Percentiles rank a stretch among this genome's conserved stretches.
These are phyloP conservation scores for Udeniomyces megalosporus DNA, from an alignment of 768 basidiomycete genomes.

Conservation along the genomic window DNA sequence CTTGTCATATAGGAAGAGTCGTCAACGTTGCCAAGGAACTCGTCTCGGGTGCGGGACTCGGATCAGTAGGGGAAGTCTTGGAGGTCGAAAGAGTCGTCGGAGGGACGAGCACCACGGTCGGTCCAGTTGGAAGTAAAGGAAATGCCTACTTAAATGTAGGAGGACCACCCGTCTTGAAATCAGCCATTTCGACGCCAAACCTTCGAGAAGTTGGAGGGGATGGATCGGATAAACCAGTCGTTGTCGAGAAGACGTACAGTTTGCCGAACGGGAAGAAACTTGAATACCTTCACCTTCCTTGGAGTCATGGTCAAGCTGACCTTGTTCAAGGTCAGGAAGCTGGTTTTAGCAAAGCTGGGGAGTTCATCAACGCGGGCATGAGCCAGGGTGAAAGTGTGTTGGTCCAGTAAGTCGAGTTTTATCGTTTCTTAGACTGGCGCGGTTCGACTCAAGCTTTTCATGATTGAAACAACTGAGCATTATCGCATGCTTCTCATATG, in stretches of 20 bases:
- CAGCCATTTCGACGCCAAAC: constrained; percentile 6
- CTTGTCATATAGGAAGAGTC: constrained; percentile 34
- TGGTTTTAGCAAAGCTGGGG: constrained; percentile 65
- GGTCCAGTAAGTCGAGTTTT: constrained; percentile 48
- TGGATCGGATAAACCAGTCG: constrained; percentile 38
- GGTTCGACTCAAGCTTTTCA: too few relatives aligned
- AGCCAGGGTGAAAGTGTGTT: constrained; percentile 62
- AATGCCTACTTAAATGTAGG: too few relatives aligned
- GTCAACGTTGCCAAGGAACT: constrained; percentile 93
- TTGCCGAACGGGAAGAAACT: constrained; percentile 17
- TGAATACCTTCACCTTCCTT: constrained; percentile 38
- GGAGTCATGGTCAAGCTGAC: constrained; percentile 90
- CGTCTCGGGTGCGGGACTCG: constrained; percentile 13
- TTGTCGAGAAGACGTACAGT: constrained; percentile 14
- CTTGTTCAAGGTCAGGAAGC: constrained; percentile 38
- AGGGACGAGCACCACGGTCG: neutral
- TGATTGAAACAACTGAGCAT: neutral
- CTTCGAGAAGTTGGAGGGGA: neutral
- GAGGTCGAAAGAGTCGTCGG: neutral
- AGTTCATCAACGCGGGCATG: constrained; percentile 61
- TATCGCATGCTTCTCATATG: constrained; percentile 6
- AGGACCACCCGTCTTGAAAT: neutral
- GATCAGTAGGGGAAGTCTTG: neutral
- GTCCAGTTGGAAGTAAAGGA: neutral
- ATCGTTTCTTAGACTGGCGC: neutral